Evolutionary conservation across 164 flowering plant genomes (phyloP).

Genomic region (Chimonanthus salicifolius): DNA sequence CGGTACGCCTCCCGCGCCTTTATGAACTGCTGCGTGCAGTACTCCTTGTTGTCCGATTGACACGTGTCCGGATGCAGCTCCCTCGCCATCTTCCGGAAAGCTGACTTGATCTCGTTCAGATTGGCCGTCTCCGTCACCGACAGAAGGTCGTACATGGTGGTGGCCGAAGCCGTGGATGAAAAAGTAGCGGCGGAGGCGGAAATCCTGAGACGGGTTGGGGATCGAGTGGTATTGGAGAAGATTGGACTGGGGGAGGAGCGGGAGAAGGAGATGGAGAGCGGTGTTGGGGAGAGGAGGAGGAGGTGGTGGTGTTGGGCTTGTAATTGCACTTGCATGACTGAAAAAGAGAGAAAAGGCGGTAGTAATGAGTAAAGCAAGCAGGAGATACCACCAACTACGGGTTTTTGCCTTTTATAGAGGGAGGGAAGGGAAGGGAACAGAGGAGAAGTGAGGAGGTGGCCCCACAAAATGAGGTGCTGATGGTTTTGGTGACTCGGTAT

Average conservation of each 20-base stretch:
- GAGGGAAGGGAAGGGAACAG: too few species aligned
- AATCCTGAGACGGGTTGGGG: not conserved
- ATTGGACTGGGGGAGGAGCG: not conserved
- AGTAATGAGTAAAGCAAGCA: too few species aligned
- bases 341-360: too few species aligned
- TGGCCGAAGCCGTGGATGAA: not conserved
- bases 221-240: not conserved
- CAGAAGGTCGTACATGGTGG: constrained; percentile 12
- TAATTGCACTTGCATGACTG: too few species aligned
- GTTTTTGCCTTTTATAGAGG: too few species aligned
- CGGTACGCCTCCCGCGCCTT: constrained; percentile 12
- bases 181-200: not conserved
- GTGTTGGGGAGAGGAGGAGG: too few species aligned
- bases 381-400: too few species aligned
- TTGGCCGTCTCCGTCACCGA: constrained; percentile 11
- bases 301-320: too few species aligned
- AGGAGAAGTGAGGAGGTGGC: too few species aligned
- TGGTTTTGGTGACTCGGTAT: too few species aligned
- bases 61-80: constrained; percentile 14
- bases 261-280: not conserved
- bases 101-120: constrained; percentile 14
- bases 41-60: not conserved
- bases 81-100: constrained; percentile 10
- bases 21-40: constrained; percentile 5
- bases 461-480: too few species aligned